These are phyloP conservation scores for Aspergillus sp. DNA, from an alignment of 2,329 filamentous ascomycete genomes.

Conservation along the genomic window DNA sequence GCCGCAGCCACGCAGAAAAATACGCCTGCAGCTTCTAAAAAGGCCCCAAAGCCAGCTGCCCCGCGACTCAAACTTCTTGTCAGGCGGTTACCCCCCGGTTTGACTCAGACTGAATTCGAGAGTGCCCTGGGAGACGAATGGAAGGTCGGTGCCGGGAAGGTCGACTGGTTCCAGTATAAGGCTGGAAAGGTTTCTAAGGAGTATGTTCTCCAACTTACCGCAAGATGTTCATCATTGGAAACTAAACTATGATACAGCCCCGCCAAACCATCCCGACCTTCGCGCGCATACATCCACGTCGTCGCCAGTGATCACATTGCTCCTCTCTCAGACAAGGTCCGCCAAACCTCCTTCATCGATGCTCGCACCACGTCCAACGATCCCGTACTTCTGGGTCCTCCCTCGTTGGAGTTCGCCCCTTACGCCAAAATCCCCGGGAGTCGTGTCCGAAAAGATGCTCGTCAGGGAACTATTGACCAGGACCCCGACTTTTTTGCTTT, in stretches of 20 bases:
- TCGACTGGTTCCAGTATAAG: slow-evolving; percentile 76
- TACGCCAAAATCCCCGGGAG: slow-evolving; percentile 77
- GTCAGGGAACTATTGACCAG: slow-evolving; percentile 93
- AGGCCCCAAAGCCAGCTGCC: slow-evolving; percentile 39
- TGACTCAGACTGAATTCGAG: slow-evolving; percentile 76
- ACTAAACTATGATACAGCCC: slow-evolving; percentile 45
- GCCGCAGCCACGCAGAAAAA: slow-evolving; percentile 43
- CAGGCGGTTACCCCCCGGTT: slow-evolving; percentile 76
- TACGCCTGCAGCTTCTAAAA: slow-evolving; percentile 42
- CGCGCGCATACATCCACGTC: slow-evolving; percentile 78
- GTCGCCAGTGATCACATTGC: slow-evolving; percentile 65
- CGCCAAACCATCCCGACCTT: slow-evolving; percentile 78
- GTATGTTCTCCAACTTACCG: slow-evolving; percentile 46
- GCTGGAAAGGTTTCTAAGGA: slow-evolving; percentile 77
- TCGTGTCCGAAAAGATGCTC: slow-evolving; percentile 71
- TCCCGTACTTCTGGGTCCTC: slow-evolving; percentile 69
- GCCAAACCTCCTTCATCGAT: slow-evolving; percentile 69
- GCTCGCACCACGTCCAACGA: slow-evolving; percentile 71
- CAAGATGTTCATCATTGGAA: too few species aligned
- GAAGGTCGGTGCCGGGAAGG: slow-evolving; percentile 72
- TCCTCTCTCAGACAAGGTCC: slow-evolving; percentile 65
- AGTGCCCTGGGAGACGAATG: slow-evolving; percentile 71
- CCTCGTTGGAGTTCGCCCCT: slow-evolving; percentile 73
- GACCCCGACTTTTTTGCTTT: slow-evolving; percentile 95
- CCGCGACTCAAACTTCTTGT: slow-evolving; percentile 79